Conservation (phyloP, 1,139 yeast genomes). For the Eremothecium cymbalariae region DNA sequence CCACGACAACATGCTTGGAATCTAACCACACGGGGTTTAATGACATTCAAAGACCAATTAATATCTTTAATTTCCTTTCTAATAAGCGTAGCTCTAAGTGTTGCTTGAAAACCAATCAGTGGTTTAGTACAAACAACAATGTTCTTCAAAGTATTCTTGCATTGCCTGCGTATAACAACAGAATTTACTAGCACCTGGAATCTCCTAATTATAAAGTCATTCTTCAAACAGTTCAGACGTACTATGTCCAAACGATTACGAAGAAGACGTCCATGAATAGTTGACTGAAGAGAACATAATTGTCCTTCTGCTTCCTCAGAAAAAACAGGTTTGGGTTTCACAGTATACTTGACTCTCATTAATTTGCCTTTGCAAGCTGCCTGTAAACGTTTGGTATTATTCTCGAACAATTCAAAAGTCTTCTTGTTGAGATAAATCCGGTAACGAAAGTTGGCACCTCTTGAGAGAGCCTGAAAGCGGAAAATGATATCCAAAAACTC, state of each 20-base stretch:
- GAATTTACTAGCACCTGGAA: conserved; percentile 7
- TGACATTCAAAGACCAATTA: not conserved
- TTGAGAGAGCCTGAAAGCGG: conserved; percentile 50
- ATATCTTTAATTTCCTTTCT: conserved; percentile 4
- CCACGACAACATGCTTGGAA: conserved; percentile 4
- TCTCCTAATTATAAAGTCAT: conserved; percentile 10
- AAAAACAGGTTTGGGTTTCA: not conserved
- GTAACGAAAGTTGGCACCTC: conserved; percentile 61
- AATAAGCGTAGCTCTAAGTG: conserved; percentile 16
- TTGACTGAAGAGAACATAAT: conserved; percentile 23
- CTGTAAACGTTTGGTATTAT: conserved; percentile 28
- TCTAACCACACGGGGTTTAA: not conserved
- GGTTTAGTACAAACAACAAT: conserved; percentile 7
- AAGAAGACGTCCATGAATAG: conserved; percentile 18
- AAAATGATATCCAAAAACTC: conserved; percentile 34
- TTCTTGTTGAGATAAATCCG: conserved; percentile 52
- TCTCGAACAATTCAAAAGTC: conserved; percentile 44
- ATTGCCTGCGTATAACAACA: conserved; percentile 5
- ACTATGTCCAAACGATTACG: conserved; percentile 14
- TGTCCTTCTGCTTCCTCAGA: not conserved
- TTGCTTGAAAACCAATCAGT: conserved; percentile 9
- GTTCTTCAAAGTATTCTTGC: conserved; percentile 5
- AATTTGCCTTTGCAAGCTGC: conserved; percentile 32
- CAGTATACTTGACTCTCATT: conserved; percentile 17
- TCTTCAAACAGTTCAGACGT: conserved; percentile 13